Percentiles rank a stretch among this genome's conserved stretches.
phyloP scores from a whole-genome alignment of 106 monocot species.

The Xerophyta viscosa region DNA sequence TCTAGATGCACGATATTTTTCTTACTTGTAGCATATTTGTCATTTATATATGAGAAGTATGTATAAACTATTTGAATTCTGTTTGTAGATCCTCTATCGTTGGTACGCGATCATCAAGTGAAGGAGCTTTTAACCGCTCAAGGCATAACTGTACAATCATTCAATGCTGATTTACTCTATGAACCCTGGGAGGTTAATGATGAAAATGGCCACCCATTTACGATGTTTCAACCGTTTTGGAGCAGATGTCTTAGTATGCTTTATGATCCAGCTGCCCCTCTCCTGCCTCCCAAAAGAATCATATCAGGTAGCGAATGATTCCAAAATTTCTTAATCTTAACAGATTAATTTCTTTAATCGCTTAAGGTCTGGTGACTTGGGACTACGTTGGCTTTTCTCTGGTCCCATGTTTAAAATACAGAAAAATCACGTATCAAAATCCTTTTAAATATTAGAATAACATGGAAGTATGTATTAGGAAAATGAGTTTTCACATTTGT shows the following conservation, averaged over 20 bases:
- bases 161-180: slow-evolving; percentile 89
- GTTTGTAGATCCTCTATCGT: slow-evolving; percentile 81
- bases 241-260: slow-evolving; percentile 94
- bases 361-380: no score
- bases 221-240: slow-evolving; percentile 77
- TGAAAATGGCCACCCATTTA: slow-evolving; percentile 56
- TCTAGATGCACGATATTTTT: no score
- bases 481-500: no score
- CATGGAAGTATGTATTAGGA: no score
- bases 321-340: no score
- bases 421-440: no score
- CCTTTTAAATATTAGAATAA: no score
- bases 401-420: no score
- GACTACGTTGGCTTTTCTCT: no score
- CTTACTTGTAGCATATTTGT: no score
- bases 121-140: slow-evolving; percentile 53
- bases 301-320: slow-evolving; percentile 26
- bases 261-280: slow-evolving; percentile 72
- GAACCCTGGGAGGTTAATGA: slow-evolving; percentile 97
- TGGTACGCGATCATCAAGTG: slow-evolving; percentile 75
- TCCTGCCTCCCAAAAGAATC: slow-evolving; percentile 82
- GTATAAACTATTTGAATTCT: background rate
- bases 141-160: slow-evolving; percentile 68
- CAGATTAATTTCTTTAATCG: no score
- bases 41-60: no score